Evolutionary conservation across 83 land plant species (phyloP).

Genomic region (Picea mariana): DNA sequence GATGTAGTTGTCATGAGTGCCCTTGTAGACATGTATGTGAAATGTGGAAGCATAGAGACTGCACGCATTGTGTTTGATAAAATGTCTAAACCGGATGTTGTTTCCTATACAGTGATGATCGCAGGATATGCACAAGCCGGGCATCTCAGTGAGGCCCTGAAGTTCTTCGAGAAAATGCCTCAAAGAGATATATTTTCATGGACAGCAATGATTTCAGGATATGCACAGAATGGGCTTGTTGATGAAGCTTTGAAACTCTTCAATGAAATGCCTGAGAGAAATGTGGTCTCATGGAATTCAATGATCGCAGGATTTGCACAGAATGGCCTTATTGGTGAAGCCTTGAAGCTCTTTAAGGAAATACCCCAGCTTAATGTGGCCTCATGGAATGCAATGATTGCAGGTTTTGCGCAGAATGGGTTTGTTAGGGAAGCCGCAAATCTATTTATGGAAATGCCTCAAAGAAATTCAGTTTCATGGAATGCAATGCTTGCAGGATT

Average conservation of each 20-base stretch:
- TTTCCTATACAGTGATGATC: slow-evolving; percentile 39
- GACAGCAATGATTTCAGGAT: slow-evolving; percentile 57
- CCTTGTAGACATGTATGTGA: neutral
- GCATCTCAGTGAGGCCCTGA: slow-evolving; percentile 26
- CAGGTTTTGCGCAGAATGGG: slow-evolving; percentile 50
- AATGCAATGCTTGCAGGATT: slow-evolving; percentile 57
- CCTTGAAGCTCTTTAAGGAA: slow-evolving; percentile 35
- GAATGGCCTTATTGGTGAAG: slow-evolving; percentile 37
- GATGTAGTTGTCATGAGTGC: slow-evolving; percentile 17
- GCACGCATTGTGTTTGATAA: slow-evolving; percentile 23
- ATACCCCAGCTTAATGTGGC: slow-evolving; percentile 40
- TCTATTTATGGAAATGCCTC: slow-evolving; percentile 43
- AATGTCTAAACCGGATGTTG: slow-evolving; percentile 18
- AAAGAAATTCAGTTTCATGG: slow-evolving; percentile 40
- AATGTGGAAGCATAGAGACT: slow-evolving; percentile 15
- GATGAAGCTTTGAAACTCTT: slow-evolving; percentile 41
- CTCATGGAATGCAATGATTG: slow-evolving; percentile 57
- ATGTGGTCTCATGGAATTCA: slow-evolving; percentile 32
- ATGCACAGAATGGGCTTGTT: slow-evolving; percentile 37
- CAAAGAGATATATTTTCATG: slow-evolving; percentile 38
- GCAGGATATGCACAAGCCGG: slow-evolving; percentile 43
- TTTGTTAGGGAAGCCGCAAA: slow-evolving; percentile 41
- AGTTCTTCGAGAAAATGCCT: slow-evolving; percentile 46
- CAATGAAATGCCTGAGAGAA: slow-evolving; percentile 23
- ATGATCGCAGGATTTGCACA: slow-evolving; percentile 22